These are phyloP conservation scores for Quercus rubra DNA, from an alignment of 306 rosid species.

Conservation along the genomic window DNA sequence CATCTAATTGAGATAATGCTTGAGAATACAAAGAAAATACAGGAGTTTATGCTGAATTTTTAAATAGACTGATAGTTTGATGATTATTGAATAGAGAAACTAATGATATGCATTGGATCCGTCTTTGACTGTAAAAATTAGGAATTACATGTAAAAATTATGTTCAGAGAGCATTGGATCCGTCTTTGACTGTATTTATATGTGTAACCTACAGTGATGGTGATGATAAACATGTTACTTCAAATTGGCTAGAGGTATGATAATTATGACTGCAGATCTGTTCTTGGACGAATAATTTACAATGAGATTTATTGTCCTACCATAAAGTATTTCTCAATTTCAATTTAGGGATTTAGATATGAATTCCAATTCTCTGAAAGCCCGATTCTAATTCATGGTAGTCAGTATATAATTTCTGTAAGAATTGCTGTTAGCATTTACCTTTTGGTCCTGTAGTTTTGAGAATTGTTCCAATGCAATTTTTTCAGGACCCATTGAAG, in stretches of 20 bases:
- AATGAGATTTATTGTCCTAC: neutral
- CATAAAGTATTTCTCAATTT: neutral
- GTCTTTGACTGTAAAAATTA: too few species aligned
- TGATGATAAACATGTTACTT: neutral
- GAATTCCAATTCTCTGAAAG: neutral
- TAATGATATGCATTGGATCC: neutral
- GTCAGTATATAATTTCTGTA: neutral
- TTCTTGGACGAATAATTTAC: neutral
- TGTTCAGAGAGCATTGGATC: neutral
- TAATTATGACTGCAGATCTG: neutral
- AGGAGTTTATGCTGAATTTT: neutral
- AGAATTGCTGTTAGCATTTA: neutral
- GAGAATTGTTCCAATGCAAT: conserved; percentile 14
- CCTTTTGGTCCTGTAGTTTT: neutral
- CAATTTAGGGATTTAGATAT: neutral
- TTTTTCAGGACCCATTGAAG: conserved; percentile 78
- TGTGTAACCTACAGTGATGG: neutral
- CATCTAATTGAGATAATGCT: neutral
- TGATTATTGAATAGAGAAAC: neutral
- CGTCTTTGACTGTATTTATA: neutral
- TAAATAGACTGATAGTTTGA: neutral
- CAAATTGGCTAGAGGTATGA: neutral
- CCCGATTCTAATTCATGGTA: neutral
- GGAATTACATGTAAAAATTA: neutral
- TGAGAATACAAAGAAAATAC: neutral